phyloP scores from a whole-genome alignment of 1,139 yeast genomes.

The Neolecta irregularis region DNA sequence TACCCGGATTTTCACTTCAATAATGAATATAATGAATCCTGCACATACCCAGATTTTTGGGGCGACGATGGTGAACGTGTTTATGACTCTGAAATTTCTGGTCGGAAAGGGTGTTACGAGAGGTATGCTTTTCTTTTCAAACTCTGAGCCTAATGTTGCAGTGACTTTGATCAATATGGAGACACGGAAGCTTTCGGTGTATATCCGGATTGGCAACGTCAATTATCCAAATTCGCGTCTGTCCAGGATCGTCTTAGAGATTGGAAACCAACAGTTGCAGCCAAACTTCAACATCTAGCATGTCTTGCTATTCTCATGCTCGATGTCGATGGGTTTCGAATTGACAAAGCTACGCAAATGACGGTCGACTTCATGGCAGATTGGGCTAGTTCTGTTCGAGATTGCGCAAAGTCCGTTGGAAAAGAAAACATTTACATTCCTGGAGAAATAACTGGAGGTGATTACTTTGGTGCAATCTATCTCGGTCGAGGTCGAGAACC shows the following conservation, averaged over 20 bases:
- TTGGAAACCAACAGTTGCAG: conserved; percentile 11
- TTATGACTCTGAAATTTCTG: conserved; percentile 8
- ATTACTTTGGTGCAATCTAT: conserved; percentile 11
- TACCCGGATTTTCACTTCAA: conserved; percentile 11
- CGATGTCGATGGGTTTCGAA: conserved; percentile 14
- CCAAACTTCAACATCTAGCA: conserved; percentile 10
- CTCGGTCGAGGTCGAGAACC: conserved; percentile 13
- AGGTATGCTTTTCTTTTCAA: conserved; percentile 1
- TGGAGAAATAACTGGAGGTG: conserved; percentile 13
- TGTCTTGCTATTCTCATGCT: conserved; percentile 11
- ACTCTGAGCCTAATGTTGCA: not conserved
- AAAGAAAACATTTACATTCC: conserved; percentile 13
- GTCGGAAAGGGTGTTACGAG: conserved; percentile 7
- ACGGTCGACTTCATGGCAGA: conserved; percentile 12
- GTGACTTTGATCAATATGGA: conserved; percentile 13
- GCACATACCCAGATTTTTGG: conserved; percentile 12
- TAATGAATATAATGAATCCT: conserved; percentile 9
- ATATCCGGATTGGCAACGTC: conserved; percentile 13
- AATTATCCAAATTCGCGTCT: conserved; percentile 13
- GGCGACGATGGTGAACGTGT: conserved; percentile 13
- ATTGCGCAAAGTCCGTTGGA: conserved; percentile 9
- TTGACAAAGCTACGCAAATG: conserved; percentile 14
- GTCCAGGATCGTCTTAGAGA: conserved; percentile 15
- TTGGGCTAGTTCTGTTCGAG: conserved; percentile 10
- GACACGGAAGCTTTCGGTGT: conserved; percentile 13